phyloP scores from a whole-genome alignment of 352 stramenopile genomes.

The Hyaloperonospora arabidopsidis region DNA sequence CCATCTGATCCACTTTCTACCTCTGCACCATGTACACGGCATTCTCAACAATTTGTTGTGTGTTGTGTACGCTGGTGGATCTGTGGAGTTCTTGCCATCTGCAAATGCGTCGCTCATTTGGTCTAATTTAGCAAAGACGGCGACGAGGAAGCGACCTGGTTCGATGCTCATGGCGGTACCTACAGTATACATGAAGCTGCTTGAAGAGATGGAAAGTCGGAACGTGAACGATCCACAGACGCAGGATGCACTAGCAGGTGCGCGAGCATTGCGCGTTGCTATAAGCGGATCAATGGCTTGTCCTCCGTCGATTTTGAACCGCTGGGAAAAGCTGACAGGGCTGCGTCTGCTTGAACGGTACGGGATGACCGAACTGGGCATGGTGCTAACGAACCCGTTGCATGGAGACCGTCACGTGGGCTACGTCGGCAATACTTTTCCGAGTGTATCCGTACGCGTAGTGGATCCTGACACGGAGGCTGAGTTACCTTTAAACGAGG shows the following conservation, averaged over 20 bases:
- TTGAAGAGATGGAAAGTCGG: conserved; percentile 59
- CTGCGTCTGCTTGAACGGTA: conserved; percentile 85
- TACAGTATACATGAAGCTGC: conserved; percentile 86
- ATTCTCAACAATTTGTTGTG: conserved; percentile 87
- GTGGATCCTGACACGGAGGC: conserved; percentile 65
- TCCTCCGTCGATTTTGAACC: conserved; percentile 62
- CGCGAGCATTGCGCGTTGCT: conserved; percentile 37
- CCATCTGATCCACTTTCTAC: conserved; percentile 85
- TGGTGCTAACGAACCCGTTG: conserved; percentile 86
- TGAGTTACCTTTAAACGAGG: conserved; percentile 29
- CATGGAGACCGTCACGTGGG: conserved; percentile 60
- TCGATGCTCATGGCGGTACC: conserved; percentile 88
- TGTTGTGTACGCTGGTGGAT: conserved; percentile 68
- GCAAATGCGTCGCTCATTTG: conserved; percentile 60
- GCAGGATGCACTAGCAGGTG: conserved; percentile 11
- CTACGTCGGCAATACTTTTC: conserved; percentile 80
- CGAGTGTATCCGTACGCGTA: conserved; percentile 71
- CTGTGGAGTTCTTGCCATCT: conserved; percentile 69
- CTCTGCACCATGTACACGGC: conserved; percentile 87
- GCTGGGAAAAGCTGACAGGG: conserved; percentile 77
- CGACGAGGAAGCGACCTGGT: conserved; percentile 22
- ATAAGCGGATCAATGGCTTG: conserved; percentile 86
- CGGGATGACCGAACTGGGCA: conserved; percentile 89
- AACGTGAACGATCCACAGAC: conserved; percentile 14
- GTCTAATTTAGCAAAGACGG: conserved; percentile 30